These are phyloP conservation scores for Amyloporia xantha DNA, from an alignment of 768 basidiomycete genomes.

Conservation along the genomic window DNA sequence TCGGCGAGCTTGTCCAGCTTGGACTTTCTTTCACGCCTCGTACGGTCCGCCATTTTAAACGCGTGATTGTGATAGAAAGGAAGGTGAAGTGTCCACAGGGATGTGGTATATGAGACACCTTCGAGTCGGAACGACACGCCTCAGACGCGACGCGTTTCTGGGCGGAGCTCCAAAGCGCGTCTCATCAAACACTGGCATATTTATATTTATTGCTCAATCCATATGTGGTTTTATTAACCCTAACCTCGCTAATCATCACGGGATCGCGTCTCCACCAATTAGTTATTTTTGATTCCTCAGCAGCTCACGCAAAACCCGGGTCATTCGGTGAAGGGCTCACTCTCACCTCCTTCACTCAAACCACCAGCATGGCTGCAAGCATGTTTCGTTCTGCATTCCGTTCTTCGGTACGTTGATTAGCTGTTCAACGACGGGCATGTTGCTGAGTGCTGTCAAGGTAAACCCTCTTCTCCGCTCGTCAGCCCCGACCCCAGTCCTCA, in stretches of 20 bases:
- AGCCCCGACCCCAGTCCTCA: constrained; percentile 9
- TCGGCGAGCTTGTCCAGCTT: constrained; percentile 48
- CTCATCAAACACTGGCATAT: neutral
- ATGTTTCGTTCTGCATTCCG: constrained; percentile 44
- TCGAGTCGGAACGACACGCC: constrained; percentile 12
- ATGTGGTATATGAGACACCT: constrained; percentile 1
- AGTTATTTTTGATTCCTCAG: constrained; percentile 6
- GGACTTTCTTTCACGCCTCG: constrained; percentile 19
- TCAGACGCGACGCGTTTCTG: constrained; percentile 21
- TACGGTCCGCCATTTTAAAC: constrained; percentile 22
- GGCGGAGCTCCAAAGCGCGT: constrained; percentile 24
- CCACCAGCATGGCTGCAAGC: constrained; percentile 1
- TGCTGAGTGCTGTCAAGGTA: constrained; percentile 3
- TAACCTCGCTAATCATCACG: neutral
- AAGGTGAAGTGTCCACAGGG: constrained; percentile 5
- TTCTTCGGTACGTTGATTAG: constrained; percentile 33
- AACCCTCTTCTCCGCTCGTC: constrained; percentile 7
- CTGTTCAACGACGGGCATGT: neutral
- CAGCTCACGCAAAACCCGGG: neutral
- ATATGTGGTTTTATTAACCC: neutral
- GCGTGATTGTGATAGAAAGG: neutral
- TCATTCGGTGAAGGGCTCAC: neutral
- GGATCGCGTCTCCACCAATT: neutral
- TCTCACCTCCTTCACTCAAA: constrained; percentile 10
- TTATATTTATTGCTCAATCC: neutral